These are phyloP conservation scores for Tirmania nivea DNA, from an alignment of 495 filamentous ascomycete genomes.

Conservation along the genomic window DNA sequence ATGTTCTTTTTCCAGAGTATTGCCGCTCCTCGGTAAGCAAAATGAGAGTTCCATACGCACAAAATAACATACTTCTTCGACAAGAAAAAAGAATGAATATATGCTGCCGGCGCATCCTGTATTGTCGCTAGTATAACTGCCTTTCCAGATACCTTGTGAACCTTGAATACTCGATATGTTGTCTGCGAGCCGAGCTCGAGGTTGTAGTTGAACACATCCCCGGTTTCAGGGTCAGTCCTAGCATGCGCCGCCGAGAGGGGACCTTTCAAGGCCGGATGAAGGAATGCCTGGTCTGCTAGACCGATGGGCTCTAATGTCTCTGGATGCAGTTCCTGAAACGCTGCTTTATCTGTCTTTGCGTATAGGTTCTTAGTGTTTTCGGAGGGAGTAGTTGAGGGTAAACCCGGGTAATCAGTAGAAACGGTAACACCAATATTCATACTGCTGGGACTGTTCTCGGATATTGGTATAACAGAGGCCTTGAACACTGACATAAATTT, in stretches of 20 bases:
- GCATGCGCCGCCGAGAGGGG: slow-evolving; percentile 43
- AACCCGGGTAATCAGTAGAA: slow-evolving; percentile 34
- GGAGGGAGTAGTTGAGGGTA: slow-evolving; percentile 11
- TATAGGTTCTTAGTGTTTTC: slow-evolving; percentile 29
- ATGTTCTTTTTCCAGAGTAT: slow-evolving; percentile 37
- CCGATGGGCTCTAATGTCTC: slow-evolving; percentile 48
- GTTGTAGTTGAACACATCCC: slow-evolving; percentile 64
- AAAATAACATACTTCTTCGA: slow-evolving; percentile 43
- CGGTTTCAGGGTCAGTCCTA: slow-evolving; percentile 44
- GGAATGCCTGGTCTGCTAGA: slow-evolving; percentile 29
- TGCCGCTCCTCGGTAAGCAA: slow-evolving; percentile 26
- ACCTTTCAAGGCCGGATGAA: slow-evolving; percentile 47
- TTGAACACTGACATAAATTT: slow-evolving; percentile 32
- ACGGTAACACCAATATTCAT: slow-evolving; percentile 40
- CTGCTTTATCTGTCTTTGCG: slow-evolving; percentile 36
- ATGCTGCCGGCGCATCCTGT: slow-evolving; percentile 29
- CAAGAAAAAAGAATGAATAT: slow-evolving; percentile 54
- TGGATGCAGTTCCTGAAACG: slow-evolving; percentile 39
- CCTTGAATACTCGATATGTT: slow-evolving; percentile 45
- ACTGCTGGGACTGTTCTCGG: slow-evolving; percentile 10
- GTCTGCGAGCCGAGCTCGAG: slow-evolving; percentile 26
- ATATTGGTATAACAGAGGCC: slow-evolving; percentile 1
- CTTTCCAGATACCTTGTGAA: slow-evolving; percentile 35
- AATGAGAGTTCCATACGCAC: slow-evolving; percentile 38
- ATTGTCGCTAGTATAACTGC: slow-evolving; percentile 53